Base-by-base conservation (phyloP, 345 rosid species). In the Laguncularia racemosa region DNA sequence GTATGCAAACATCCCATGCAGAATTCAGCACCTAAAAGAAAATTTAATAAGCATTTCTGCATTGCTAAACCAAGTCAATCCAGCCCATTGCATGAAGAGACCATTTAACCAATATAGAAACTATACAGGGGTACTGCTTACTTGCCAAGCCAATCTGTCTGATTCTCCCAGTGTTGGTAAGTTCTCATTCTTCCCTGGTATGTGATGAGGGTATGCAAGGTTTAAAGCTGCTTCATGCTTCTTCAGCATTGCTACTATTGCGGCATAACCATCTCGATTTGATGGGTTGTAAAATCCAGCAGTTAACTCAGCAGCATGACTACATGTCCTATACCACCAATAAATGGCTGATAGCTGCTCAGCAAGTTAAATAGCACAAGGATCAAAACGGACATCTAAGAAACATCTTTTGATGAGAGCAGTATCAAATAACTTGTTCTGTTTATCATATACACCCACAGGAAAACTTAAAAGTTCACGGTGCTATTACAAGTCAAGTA, bases 301-400 rank as follows among this genome's bases (percentile, higher is more conserved):
- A 38, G 99, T 85, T 78, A 90, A 62, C 63, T 93, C 97, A 58
- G 99, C 90, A 44, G 99, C 96, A 74, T 93, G 99, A 78, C 96
- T 85, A 53, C 84, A 75, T 56, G 97, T 85, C 82, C 86, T 93
- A 77, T 87, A 89, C 95, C 97, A 89, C 97, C 97, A 93, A 71
- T 93, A 82, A 62, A 81, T 77, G 67, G 86, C 95, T 84, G 96
- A 82, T 48, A 93, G 80, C 99, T 90, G 92, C 77, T 80, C 73
- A 57, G 71, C 68, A 76, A 76, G 70, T 73, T 70, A 71, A 85
- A 69, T 46, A 46, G 61, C 46, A 3, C 18, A 51, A 9, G 2
- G 20, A 46, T 58, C 44, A 58, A 45, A 58, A 58, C 43, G 46
- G 48, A 33, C 40, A 33, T 33, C 9, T 9, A 7, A 4, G 40